Base-by-base conservation (phyloP, 2,329 filamentous ascomycete genomes). In the Pyrenophora graminea region DNA sequence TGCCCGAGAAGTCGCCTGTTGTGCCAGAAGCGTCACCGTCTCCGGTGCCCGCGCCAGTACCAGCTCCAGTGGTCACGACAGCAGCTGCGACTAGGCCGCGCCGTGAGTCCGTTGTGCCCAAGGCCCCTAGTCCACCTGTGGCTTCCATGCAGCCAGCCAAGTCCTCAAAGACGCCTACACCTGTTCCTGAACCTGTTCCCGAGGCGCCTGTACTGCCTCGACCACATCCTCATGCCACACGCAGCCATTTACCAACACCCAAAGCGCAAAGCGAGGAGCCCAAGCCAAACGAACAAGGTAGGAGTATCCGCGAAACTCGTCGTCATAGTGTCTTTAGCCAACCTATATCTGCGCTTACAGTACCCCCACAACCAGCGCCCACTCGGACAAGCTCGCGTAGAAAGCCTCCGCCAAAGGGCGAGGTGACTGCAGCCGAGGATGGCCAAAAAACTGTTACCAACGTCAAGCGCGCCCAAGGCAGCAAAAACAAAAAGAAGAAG, bases 351-450 rank as follows among this genome's bases (percentile, higher is more conserved):
- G 23, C 45, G 8, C 34, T 39, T 15, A 48, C 45, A 48, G 49
- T 39, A 48, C 40, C 45, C 12, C 13, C 49, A 15, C 47, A 63
- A 6, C 51, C 67, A 25, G 48, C 55, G 2, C 53, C 74, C n/a
- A 77, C 78, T 18, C 64, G 71, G 8, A 72, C 74, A 40, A 76
- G 75, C 33, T 70, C 73, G 15, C 83, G 88, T 43, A 77, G 81
- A 45, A 90, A 87, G 74, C 88, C 88, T 39, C 88, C 86, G 25
- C 89, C 88, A 9, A 88, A 88, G 50, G 80, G 89, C 58, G 85
- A 91, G 63, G 83, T 91, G 62, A 89, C 80, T 6, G 77, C 79
- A 18, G 79, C 79, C 42, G 81, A 83, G 53, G 79, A 83, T 53
- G 83, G 83, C 19, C 82, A 83, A 41, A 82, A 83, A 36, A 84